Percentiles rank a stretch among this genome's conserved stretches.
Evolutionary conservation across 2,329 filamentous ascomycete species (phyloP).

Genomic region (Pestalotiopsis sp.): DNA sequence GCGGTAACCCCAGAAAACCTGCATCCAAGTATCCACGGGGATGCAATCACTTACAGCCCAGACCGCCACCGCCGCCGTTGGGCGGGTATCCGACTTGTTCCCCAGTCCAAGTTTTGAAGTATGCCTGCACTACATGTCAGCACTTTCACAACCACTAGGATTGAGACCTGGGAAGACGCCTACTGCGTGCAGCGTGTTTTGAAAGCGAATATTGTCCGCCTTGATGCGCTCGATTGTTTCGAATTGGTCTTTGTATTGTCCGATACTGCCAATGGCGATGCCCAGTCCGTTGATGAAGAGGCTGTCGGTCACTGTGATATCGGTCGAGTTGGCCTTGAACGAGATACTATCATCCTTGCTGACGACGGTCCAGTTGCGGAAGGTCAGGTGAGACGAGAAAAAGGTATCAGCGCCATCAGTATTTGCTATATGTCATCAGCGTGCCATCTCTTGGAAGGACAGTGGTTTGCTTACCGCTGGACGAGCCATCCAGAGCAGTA

Average conservation of each 20-base stretch:
- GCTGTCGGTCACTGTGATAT: constrained; percentile 52
- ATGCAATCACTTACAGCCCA: constrained; percentile 35
- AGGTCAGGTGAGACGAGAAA: constrained; percentile 52
- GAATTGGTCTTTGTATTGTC: constrained; percentile 51
- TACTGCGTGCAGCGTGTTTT: constrained; percentile 47
- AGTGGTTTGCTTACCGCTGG: constrained; percentile 18
- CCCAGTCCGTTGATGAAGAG: constrained; percentile 53
- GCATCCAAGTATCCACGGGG: constrained; percentile 18
- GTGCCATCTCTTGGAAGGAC: neutral
- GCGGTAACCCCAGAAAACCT: neutral
- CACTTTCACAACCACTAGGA: neutral
- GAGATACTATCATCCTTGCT: constrained; percentile 58
- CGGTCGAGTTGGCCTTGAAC: constrained; percentile 58
- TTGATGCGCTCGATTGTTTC: constrained; percentile 54
- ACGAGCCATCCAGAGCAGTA: constrained; percentile 33
- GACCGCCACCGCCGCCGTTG: constrained; percentile 60
- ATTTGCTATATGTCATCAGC: neutral
- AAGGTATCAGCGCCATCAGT: constrained; percentile 46
- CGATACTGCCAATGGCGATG: constrained; percentile 59
- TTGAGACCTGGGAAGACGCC: constrained; percentile 21
- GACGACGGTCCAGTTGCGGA: constrained; percentile 51
- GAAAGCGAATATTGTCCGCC: constrained; percentile 42
- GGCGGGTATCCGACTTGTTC: constrained; percentile 53
- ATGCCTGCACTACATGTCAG: constrained; percentile 28
- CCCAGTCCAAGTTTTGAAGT: constrained; percentile 64